Evolutionary conservation across 805 yeast species (phyloP).

Genomic region (Myxozyma udenii): DNA sequence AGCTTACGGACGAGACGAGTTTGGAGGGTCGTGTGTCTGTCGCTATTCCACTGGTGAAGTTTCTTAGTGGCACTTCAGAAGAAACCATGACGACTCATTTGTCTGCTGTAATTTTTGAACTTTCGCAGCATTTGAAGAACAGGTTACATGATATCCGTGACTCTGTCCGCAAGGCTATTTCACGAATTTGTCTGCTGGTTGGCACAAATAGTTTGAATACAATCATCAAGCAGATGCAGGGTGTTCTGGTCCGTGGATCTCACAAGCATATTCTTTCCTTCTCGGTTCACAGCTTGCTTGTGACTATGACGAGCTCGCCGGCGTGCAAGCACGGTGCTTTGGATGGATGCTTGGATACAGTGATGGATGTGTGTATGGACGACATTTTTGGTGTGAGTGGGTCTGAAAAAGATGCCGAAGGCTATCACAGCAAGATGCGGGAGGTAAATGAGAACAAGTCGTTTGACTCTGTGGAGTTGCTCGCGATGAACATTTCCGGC

Average conservation of each 20-base stretch:
- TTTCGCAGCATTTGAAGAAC: slow-evolving; percentile 86
- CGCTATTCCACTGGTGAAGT: slow-evolving; percentile 72
- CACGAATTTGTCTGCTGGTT: slow-evolving; percentile 57
- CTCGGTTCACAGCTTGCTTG: slow-evolving; percentile 73
- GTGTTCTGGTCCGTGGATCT: slow-evolving; percentile 82
- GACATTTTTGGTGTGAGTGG: slow-evolving; percentile 90
- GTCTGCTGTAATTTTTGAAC: slow-evolving; percentile 77
- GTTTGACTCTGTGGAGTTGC: slow-evolving; percentile 77
- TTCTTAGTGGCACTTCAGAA: slow-evolving; percentile 59
- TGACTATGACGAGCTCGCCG: slow-evolving; percentile 44
- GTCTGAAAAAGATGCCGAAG: slow-evolving; percentile 92
- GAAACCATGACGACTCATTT: slow-evolving; percentile 56
- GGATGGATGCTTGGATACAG: slow-evolving; percentile 55
- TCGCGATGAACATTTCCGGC: slow-evolving; percentile 63
- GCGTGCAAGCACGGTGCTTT: slow-evolving; percentile 64
- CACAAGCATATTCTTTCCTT: slow-evolving; percentile 90
- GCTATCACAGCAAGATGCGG: slow-evolving; percentile 76
- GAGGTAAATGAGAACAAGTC: slow-evolving; percentile 89
- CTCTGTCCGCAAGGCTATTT: slow-evolving; percentile 70
- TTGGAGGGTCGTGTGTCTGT: slow-evolving; percentile 71
- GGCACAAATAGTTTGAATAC: slow-evolving; percentile 75
- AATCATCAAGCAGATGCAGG: slow-evolving; percentile 69
- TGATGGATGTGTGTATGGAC: slow-evolving; percentile 79
- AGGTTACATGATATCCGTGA: slow-evolving; percentile 87
- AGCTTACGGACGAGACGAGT: slow-evolving; percentile 70